Evolutionary conservation across 78 protist genomes (phyloP).

Genomic region (Dictyostelium discoideum): DNA sequence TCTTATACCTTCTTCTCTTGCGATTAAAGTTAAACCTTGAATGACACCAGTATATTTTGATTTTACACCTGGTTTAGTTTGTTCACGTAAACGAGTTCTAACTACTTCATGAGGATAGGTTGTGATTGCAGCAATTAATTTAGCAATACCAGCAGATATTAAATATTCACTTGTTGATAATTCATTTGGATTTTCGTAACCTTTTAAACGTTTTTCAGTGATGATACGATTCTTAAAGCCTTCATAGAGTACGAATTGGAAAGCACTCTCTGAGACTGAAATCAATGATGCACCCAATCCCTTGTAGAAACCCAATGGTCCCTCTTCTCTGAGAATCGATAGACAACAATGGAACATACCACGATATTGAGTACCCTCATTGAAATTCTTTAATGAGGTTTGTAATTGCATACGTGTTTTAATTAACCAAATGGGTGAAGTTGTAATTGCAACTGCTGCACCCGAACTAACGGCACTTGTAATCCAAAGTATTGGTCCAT

Average conservation of each 20-base stretch:
- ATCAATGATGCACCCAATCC: slow-evolving; percentile 83
- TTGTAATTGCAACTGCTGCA: slow-evolving; percentile 58
- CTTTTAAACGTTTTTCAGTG: not conserved
- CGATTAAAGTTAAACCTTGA: slow-evolving; percentile 22
- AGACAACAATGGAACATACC: slow-evolving; percentile 57
- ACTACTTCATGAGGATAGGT: slow-evolving; percentile 90
- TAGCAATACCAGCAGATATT: slow-evolving; percentile 59
- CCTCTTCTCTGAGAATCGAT: slow-evolving; percentile 68
- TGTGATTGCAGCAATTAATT: slow-evolving; percentile 74
- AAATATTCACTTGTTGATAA: slow-evolving; percentile 75
- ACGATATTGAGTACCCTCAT: slow-evolving; percentile 56
- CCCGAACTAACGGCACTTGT: slow-evolving; percentile 71
- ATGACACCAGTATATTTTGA: slow-evolving; percentile 58
- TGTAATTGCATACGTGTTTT: slow-evolving; percentile 85
- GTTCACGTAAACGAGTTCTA: slow-evolving; percentile 84
- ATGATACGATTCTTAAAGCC: slow-evolving; percentile 50
- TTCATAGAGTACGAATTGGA: slow-evolving; percentile 85
- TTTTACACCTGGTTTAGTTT: slow-evolving; percentile 18
- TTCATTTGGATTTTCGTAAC: slow-evolving; percentile 16
- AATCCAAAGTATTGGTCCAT: slow-evolving; percentile 58
- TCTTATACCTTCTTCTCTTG: slow-evolving; percentile 77
- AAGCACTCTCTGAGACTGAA: slow-evolving; percentile 81
- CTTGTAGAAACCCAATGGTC: slow-evolving; percentile 77
- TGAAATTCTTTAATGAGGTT: slow-evolving; percentile 47
- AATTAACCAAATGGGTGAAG: slow-evolving; percentile 75